Evolutionary conservation across 352 stramenopile species (phyloP).

Genomic region (Aphanomyces cochlioides): DNA sequence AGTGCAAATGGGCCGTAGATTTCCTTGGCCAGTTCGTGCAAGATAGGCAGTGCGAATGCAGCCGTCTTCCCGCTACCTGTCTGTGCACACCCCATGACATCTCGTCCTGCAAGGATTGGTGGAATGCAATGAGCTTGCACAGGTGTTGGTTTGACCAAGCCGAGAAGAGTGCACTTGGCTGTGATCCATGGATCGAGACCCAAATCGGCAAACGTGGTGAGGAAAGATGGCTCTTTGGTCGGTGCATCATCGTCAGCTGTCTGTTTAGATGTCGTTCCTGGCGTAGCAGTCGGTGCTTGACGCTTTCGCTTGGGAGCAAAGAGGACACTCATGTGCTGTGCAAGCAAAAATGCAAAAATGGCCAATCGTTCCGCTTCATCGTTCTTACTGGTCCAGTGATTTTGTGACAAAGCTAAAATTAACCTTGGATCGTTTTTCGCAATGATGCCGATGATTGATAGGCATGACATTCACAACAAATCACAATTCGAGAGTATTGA

Average conservation of each 20-base stretch:
- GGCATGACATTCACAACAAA: no score
- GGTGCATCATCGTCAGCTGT: conserved; percentile 25
- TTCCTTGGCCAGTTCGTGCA: conserved; percentile 93
- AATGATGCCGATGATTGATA: no score
- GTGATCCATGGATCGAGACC: conserved; percentile 85
- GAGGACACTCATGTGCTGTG: conserved; percentile 16
- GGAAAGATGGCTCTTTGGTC: conserved; percentile 38
- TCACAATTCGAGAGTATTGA: no score
- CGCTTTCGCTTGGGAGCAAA: conserved; percentile 29
- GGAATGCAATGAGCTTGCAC: conserved; percentile 91
- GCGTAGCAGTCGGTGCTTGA: background rate
- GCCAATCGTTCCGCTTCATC: no score
- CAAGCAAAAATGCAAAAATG: no score
- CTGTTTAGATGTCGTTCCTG: no score
- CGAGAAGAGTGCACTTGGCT: conserved; percentile 76
- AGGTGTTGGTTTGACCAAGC: conserved; percentile 82
- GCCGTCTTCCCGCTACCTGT: conserved; percentile 98
- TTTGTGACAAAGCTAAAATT: no score
- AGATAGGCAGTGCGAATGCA: conserved; percentile 96
- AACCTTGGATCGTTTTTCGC: no score
- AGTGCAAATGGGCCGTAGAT: conserved; percentile 94
- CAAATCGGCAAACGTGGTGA: conserved; percentile 80
- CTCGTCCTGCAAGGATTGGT: conserved; percentile 79
- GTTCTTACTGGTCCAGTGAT: no score
- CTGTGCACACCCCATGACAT: conserved; percentile 91